Evolutionary conservation across 2,329 filamentous ascomycete genomes (phyloP).

Genomic region (Lachnellula cervina): DNA sequence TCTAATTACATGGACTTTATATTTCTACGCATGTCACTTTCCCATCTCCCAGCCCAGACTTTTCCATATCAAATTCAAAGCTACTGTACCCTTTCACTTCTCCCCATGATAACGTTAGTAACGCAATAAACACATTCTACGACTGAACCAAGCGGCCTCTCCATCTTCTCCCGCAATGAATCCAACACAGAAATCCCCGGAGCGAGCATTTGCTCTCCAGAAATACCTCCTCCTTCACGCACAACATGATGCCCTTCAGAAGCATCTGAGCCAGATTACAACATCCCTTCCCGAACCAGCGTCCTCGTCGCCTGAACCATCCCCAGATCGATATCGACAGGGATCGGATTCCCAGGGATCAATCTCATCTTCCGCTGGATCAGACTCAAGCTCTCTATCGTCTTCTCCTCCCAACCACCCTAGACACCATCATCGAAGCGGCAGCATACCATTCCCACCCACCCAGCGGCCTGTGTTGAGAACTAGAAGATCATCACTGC

Average conservation of each 20-base stretch:
- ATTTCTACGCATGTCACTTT: no score
- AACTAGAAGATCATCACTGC: conserved; percentile 20
- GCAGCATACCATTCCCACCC: conserved; percentile 2
- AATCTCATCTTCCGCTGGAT: conserved; percentile 19
- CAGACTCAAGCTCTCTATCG: conserved; percentile 6
- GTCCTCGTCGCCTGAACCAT: conserved; percentile 5
- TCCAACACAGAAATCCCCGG: conserved; percentile 21
- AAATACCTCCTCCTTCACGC: conserved; percentile 33
- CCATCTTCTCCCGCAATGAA: conserved; percentile 6
- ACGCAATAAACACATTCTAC: neutral
- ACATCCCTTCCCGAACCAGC: conserved; percentile 5
- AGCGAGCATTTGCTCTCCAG: conserved; percentile 32
- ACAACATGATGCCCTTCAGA: conserved; percentile 32
- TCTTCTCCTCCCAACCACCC: conserved; percentile 2
- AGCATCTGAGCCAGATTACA: conserved; percentile 27
- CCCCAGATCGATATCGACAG: conserved; percentile 5
- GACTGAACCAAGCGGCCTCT: neutral
- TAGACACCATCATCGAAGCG: conserved; percentile 11
- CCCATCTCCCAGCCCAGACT: no score
- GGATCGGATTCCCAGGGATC: conserved; percentile 13
- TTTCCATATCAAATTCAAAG: no score
- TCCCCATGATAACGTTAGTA: neutral
- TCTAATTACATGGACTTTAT: no score
- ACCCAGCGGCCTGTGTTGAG: conserved; percentile 6
- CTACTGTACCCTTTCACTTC: neutral